Conservation (phyloP, 306 rosid species). For the Trifolium dubium region DNA sequence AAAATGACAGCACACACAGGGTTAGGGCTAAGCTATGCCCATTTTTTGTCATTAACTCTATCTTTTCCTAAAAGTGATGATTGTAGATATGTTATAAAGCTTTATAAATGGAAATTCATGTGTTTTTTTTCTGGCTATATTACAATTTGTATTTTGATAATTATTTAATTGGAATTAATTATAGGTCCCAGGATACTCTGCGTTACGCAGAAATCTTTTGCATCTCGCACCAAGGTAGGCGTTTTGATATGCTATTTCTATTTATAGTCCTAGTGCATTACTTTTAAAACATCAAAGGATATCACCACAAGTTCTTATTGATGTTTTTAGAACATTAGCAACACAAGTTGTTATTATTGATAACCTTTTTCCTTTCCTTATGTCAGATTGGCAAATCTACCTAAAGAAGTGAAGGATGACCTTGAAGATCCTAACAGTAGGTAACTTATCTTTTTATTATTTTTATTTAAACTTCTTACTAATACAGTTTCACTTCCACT, state of each 20-base stretch:
- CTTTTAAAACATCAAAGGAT: conserved; percentile 8
- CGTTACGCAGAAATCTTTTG: conserved; percentile 75
- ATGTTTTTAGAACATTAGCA: no score
- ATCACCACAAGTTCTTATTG: neutral
- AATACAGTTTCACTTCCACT: conserved; percentile 35
- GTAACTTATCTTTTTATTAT: conserved; percentile 48
- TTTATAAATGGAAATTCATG: conserved; percentile 21
- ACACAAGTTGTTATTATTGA: conserved; percentile 26
- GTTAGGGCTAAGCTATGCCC: conserved; percentile 13
- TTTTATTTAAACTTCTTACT: conserved; percentile 18
- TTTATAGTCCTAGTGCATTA: conserved; percentile 20
- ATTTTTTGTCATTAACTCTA: conserved; percentile 1
- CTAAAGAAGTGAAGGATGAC: conserved; percentile 71
- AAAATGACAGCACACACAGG: neutral
- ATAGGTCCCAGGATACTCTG: conserved; percentile 69
- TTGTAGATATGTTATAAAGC: conserved; percentile 29
- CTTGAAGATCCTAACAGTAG: conserved; percentile 88
- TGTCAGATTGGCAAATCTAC: conserved; percentile 75
- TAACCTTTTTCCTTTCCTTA: conserved; percentile 22
- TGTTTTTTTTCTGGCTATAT: conserved; percentile 23
- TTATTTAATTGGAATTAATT: conserved; percentile 35
- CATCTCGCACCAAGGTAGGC: conserved; percentile 76
- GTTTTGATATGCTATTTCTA: conserved; percentile 10
- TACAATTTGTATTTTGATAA: conserved; percentile 28
- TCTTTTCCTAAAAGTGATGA: conserved; percentile 11